These are phyloP conservation scores for Ustilago hordei DNA, from an alignment of 1,284 basidiomycete species.

Conservation along the genomic window DNA sequence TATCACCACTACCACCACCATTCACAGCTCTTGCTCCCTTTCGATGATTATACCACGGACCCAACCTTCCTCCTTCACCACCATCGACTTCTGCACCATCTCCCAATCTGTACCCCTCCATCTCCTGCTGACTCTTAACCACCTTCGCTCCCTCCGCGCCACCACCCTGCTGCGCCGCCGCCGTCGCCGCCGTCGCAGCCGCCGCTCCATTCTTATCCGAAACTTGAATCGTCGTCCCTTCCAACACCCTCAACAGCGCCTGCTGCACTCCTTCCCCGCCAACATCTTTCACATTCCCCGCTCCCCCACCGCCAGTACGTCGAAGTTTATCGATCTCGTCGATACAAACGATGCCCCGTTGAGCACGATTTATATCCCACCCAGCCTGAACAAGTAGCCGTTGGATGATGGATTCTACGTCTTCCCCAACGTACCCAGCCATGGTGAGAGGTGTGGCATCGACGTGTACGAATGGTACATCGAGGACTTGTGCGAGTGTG, in stretches of 20 bases:
- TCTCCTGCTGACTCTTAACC: background rate
- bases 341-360: constrained; percentile 82
- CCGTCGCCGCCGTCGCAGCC: constrained; percentile 5
- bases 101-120: background rate
- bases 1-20: background rate
- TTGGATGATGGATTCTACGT: constrained; percentile 55
- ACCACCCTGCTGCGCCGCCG: background rate
- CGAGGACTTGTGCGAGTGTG: constrained; percentile 51
- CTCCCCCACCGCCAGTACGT: constrained; percentile 71
- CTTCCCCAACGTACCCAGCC: constrained; percentile 62
- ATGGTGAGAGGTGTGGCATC: constrained; percentile 59
- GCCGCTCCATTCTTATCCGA: constrained; percentile 68
- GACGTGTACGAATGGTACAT: constrained; percentile 57
- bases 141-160: background rate
- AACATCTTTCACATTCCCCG: constrained; percentile 83
- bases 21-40: background rate
- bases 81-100: background rate
- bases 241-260: constrained; percentile 88
- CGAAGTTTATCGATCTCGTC: constrained; percentile 95
- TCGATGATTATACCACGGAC: constrained; percentile 36
- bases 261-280: constrained; percentile 97
- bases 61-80: constrained; percentile 10
- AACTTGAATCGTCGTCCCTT: constrained; percentile 85
- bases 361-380: constrained; percentile 44
- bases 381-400: constrained; percentile 45